A percentile compares a stretch with the other conserved stretches of the same genome.
Conservation (phyloP, 495 filamentous ascomycete species). For the Penicillium longicatenatum region DNA sequence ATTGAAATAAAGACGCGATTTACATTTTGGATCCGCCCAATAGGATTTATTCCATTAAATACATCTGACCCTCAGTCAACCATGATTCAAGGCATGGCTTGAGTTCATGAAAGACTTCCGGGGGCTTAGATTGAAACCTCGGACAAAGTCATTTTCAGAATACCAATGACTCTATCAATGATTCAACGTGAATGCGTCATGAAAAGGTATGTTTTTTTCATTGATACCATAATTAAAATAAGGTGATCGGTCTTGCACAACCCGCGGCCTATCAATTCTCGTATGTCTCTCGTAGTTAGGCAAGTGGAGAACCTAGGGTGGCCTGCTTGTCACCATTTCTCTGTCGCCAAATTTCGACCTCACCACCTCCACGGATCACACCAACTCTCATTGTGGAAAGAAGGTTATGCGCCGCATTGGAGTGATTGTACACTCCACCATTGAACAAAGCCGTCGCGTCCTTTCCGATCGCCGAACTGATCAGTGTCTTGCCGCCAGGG, state of each 20-base stretch:
- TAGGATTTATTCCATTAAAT: neutral
- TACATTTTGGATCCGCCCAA: neutral
- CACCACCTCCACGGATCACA: slow-evolving; percentile 85
- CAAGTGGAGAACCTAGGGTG: too few species aligned
- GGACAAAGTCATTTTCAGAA: neutral
- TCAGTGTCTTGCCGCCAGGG: slow-evolving; percentile 73
- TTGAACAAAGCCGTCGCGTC: slow-evolving; percentile 95
- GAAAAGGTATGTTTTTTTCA: too few species aligned
- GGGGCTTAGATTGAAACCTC: neutral
- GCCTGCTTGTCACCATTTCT: neutral
- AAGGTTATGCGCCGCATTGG: slow-evolving; percentile 89
- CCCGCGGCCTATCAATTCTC: too few species aligned
- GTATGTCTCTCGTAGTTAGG: too few species aligned
- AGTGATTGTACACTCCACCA: slow-evolving; percentile 90
- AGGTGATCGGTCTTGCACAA: too few species aligned
- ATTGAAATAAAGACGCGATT: neutral
- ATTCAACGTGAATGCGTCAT: too few species aligned
- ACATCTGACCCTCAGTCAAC: neutral
- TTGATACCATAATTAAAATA: too few species aligned
- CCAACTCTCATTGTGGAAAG: slow-evolving; percentile 88
- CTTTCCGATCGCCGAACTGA: slow-evolving; percentile 37
- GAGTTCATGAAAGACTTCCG: neutral
- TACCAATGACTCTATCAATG: too few species aligned
- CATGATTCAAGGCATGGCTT: neutral
- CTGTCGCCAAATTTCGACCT: slow-evolving; percentile 82